Evolutionary conservation across 1,284 basidiomycete species (phyloP), one percentile per base, ranked within the genome.

Genomic region (Ganoderma lucidum): DNA sequence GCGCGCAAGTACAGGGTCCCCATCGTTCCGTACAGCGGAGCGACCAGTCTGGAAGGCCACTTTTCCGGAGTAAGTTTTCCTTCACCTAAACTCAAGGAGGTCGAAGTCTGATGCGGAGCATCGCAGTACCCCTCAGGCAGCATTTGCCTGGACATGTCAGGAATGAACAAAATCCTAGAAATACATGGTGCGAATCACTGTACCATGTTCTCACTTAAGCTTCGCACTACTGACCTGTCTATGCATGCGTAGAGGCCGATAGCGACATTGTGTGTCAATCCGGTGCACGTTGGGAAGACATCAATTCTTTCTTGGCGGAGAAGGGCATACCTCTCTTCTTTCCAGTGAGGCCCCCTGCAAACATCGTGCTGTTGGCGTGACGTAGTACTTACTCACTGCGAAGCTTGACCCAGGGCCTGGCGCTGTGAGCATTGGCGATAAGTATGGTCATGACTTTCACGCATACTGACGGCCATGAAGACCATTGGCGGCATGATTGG

Each of bases 401-500:
- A 51, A 94, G 91, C 84, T 93, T 65, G 94, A 96, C 76, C 94
- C 94, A 15, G 91, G 84, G 0, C 91, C 90, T 1, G 86, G 87
- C 32, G 96, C 96, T 56, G 55, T 56, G 55, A 56, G 55, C 19
- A 30, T 35, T 17, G 23, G 23, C 23, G 23, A 23, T 23, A 23
- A 23, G 23, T 23, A 23, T 23, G 23, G 23, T 23, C 0, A 35
- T 19, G 30, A 15, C 14, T 19, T 35, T 19, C 15, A 3, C 55
- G 1, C 4, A 8, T 35, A 35, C 55, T 56, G 5, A 56, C 9
- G 15, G 6, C 15, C 32, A 56, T 35, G 55, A 15, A 56, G 1
- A 96, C 94, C 0, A 91, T 98, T 42, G 96, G 96, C 35, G 97
- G 96, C 0, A 98, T 99, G 95, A 85, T 95, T 32, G 92, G 92